Conservation (phyloP, 495 filamentous ascomycete species). For the Neurospora intermedia region DNA sequence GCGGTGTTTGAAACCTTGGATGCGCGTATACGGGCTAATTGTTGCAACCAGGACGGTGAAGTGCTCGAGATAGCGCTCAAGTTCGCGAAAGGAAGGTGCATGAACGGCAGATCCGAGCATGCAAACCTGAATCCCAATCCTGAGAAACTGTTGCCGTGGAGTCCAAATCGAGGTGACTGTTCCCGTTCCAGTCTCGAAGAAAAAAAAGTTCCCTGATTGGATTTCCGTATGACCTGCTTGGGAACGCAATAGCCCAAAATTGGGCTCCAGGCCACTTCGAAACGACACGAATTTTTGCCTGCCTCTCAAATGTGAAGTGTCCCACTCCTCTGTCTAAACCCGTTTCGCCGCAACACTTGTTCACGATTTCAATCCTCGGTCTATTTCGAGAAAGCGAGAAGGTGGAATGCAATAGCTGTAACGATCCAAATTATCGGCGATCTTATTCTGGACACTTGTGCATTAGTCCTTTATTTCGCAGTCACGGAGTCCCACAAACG, state of each 20-base stretch:
- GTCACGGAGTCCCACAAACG: not conserved
- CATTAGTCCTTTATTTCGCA: not conserved
- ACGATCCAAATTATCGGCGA: not conserved
- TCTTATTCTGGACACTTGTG: not conserved
- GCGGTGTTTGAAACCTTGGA: not conserved
- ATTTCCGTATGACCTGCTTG: not conserved
- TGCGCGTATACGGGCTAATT: not conserved
- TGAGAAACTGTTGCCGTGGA: not conserved
- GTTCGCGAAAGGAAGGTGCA: not conserved
- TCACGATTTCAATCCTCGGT: not conserved
- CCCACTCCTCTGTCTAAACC: not conserved
- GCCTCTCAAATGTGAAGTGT: not conserved
- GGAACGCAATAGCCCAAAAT: not conserved
- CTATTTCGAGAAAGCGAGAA: not conserved
- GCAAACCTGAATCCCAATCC: not conserved
- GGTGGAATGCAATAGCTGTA: not conserved
- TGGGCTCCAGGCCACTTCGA: not conserved
- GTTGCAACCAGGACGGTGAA: not conserved
- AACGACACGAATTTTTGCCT: not conserved
- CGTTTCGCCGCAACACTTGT: not conserved
- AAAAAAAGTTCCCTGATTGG: not conserved
- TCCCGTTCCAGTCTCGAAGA: not conserved
- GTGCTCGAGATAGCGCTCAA: not conserved
- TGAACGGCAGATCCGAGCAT: not conserved
- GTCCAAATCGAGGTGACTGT: not conserved